Conservation (phyloP, 1,284 basidiomycete species). For the Rhodotorula mucilaginosa region DNA sequence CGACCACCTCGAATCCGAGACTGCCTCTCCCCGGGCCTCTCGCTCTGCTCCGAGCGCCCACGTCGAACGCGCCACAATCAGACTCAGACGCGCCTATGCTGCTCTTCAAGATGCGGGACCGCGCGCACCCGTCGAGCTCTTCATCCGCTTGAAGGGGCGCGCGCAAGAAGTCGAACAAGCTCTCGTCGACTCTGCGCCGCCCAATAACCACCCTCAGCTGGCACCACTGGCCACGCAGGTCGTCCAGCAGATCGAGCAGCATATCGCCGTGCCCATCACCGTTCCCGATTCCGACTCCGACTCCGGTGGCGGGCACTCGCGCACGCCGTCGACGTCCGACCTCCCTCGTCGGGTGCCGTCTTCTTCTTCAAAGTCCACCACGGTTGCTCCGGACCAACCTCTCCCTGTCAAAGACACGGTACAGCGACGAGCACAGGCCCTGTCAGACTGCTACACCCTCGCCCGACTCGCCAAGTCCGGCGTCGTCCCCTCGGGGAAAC, state of each 20-base stretch:
- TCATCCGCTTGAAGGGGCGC: conserved; percentile 12
- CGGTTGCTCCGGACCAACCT: conserved; percentile 1
- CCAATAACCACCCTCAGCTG: too few species aligned
- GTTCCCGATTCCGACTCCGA: too few species aligned
- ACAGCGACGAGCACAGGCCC: background rate
- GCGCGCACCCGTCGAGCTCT: background rate
- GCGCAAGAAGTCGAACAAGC: conserved; percentile 9
- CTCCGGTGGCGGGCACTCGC: background rate
- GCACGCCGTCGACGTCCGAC: background rate
- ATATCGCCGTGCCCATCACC: background rate
- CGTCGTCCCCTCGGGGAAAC: conserved; percentile 66
- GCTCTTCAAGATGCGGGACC: background rate
- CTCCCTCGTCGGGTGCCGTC: conserved; percentile 7
- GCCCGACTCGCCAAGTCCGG: conserved; percentile 60
- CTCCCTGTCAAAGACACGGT: background rate
- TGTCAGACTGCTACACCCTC: conserved; percentile 58
- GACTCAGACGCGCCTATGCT: conserved; percentile 3
- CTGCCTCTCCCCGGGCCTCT: background rate
- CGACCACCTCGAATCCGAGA: background rate
- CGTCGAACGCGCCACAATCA: conserved; percentile 5
- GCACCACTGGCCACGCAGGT: background rate
- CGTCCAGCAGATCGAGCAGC: background rate
- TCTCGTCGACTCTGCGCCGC: background rate
- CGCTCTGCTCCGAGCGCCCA: background rate
- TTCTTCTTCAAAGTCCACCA: background rate